Conservation (phyloP, 2,329 filamentous ascomycete genomes). For the Colletotrichum lentis region DNA sequence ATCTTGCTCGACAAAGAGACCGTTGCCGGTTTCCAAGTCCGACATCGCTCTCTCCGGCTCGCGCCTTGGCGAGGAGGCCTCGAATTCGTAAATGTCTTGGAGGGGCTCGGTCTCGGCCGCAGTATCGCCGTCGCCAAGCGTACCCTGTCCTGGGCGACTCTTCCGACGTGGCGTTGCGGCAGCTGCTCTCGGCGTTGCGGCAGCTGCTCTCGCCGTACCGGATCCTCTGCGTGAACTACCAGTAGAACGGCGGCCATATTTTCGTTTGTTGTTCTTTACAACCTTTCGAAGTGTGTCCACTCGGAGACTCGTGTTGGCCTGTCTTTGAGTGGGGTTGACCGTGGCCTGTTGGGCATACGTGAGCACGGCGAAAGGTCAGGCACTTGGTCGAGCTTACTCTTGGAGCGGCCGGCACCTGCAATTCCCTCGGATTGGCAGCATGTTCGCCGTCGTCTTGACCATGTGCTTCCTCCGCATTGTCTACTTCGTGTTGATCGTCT, state of each 20-base stretch:
- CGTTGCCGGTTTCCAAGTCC: background rate
- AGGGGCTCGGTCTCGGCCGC: background rate
- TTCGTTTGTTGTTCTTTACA: background rate
- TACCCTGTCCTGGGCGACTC: background rate
- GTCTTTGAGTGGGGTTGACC: background rate
- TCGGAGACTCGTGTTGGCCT: background rate
- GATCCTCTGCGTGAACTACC: background rate
- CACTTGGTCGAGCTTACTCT: background rate
- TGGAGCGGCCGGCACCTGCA: background rate
- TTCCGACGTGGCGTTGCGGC: background rate
- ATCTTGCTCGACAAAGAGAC: slow-evolving; percentile 11
- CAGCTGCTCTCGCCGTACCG: background rate
- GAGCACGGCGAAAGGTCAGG: background rate
- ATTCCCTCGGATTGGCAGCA: no score
- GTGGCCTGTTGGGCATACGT: background rate
- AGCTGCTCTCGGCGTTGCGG: background rate
- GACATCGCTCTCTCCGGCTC: background rate
- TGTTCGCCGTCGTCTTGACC: background rate
- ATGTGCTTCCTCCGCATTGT: no score
- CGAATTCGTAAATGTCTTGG: background rate
- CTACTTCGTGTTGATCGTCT: no score
- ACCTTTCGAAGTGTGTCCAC: slow-evolving; percentile 1
- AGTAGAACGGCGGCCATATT: background rate
- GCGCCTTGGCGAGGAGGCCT: background rate
- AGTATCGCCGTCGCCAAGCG: background rate